Base-by-base conservation (phyloP, 2,329 filamentous ascomycete species). In the Aquanectria penicillioides region DNA sequence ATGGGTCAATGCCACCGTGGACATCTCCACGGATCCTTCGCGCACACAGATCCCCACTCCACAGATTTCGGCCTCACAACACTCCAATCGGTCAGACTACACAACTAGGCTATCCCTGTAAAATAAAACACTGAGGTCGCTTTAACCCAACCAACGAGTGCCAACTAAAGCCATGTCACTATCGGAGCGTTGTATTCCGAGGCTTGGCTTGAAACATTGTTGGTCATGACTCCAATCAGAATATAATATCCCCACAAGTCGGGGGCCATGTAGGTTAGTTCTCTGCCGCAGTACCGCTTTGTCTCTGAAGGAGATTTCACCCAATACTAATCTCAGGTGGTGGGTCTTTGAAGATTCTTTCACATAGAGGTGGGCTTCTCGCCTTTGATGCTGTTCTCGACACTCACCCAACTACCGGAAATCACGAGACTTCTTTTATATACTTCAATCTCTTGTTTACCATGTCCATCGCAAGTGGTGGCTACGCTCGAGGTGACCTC, bases 401-500 rank as follows among this genome's bases (percentile, higher is more conserved):
- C 26, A 13, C 12, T 23, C 11, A 23, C 17, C 10, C 41, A 6
- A 46, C 28, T 23, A 12, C 22, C 28, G 26, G 18, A 20, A n/a
- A 33, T 46, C 41, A 18, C 41, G 26, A 31, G 22, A 12, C 29
- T 6, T 13, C 10, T 12, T 9, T 31, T 12, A 3, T 23, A 9
- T 15, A 6, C 31, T 33, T n/a, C 7, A 12, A 46, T 9, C 4
- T 17, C 13, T 37, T 10, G 4, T 13, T 26, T 31, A 54, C 13
- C 8, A 66, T 67, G 61, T 60, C 64, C 12, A 62, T 64, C 44
- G 49, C 49, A 33, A 28, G 28, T 11, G 61, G 61, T 4, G 36
- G 33, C 7, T 67, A 64, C 41, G 64, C 64, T 4, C 58, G 61
- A 43, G 64, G 64, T 6, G 61, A 63, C 12, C 64, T 67, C n/a